Percentiles rank a stretch among this genome's conserved stretches.
These are phyloP conservation scores for Aegilops sharonensis DNA, from an alignment of 176 grass and related monocot genomes.

Conservation along the genomic window DNA sequence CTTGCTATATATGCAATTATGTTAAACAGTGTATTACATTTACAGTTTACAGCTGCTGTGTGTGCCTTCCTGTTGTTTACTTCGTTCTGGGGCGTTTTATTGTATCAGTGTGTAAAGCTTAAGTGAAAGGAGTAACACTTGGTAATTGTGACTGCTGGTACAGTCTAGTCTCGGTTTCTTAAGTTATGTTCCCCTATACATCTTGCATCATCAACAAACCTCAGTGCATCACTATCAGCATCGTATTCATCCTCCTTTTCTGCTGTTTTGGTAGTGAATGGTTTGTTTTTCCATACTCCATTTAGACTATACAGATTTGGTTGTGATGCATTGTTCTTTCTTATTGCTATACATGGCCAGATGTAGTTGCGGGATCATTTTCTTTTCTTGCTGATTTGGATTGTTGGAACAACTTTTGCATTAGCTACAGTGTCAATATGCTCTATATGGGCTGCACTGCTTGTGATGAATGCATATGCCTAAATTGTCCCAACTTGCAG, in stretches of 20 bases:
- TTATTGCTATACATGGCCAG: neutral
- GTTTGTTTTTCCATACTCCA: neutral
- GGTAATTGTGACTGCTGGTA: neutral
- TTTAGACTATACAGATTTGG: neutral
- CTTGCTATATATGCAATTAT: neutral
- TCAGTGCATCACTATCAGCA: neutral
- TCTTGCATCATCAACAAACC: neutral
- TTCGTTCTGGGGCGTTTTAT: neutral
- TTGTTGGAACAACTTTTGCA: neutral
- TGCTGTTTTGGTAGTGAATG: neutral
- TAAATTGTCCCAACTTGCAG: slow-evolving; percentile 1
- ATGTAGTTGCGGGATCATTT: neutral
- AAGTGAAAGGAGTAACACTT: neutral
- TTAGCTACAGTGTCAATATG: neutral
- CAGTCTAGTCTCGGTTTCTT: neutral
- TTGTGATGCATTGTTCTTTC: neutral
- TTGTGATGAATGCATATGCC: neutral
- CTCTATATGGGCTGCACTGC: neutral
- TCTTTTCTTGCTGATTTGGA: neutral
- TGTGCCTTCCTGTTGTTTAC: neutral
- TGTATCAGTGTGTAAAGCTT: neutral
- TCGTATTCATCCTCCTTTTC: neutral
- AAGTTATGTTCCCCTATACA: neutral
- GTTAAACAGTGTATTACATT: neutral
- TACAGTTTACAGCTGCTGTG: neutral